phyloP scores from a whole-genome alignment of 768 basidiomycete species.

The Leccinum subgranulosum region DNA sequence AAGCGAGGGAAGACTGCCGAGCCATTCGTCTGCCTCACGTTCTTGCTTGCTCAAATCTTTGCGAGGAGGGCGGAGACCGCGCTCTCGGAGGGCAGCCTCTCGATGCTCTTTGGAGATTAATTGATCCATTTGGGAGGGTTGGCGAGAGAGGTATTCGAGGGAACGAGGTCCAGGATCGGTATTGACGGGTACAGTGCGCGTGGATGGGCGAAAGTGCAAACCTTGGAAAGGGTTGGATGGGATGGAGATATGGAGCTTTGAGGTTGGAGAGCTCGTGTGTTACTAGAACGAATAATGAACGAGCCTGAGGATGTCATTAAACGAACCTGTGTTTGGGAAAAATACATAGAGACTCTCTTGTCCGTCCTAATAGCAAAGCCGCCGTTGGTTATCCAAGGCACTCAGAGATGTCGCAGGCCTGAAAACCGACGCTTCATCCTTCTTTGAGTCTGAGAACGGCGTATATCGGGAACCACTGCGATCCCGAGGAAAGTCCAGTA shows the following conservation, averaged over 20 bases:
- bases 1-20: conserved; percentile 34
- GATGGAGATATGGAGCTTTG: conserved; percentile 13
- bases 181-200: conserved; percentile 7
- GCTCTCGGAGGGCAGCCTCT: conserved; percentile 41
- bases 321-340: conserved; percentile 19
- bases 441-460: conserved; percentile 21
- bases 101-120: conserved; percentile 22
- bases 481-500: neutral
- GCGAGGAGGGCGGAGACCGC: conserved; percentile 42
- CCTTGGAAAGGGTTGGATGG: conserved; percentile 8
- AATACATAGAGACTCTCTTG: conserved; percentile 67
- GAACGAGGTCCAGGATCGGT: neutral
- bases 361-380: conserved; percentile 59
- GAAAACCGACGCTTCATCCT: conserved; percentile 45
- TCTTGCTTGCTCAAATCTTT: conserved; percentile 37
- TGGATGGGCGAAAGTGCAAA: conserved; percentile 12
- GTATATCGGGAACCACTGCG: neutral
- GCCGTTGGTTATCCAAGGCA: conserved; percentile 62
- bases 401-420: conserved; percentile 60
- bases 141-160: conserved; percentile 5
- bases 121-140: conserved; percentile 20
- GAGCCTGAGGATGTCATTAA: neutral
- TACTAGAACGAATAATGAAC: neutral
- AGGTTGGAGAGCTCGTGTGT: neutral
- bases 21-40: conserved; percentile 42